phyloP scores from a whole-genome alignment of 31 red algal genomes.

The Bonnemaisonia californica region DNA sequence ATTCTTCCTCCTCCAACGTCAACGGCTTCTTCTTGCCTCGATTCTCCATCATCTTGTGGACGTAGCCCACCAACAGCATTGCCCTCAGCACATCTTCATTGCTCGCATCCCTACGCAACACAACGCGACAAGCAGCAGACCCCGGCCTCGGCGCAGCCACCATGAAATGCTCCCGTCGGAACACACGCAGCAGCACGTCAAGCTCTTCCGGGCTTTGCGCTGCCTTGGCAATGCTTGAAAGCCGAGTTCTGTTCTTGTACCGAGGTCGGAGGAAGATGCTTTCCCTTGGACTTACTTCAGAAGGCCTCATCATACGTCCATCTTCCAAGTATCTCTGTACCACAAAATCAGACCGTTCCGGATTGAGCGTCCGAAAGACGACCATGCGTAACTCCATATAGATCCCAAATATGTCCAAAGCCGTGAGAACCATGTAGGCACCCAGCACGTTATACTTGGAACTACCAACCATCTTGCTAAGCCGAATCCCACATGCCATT shows the following conservation, averaged over 20 bases:
- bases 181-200: slow-evolving; percentile 63
- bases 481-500: slow-evolving; percentile 88
- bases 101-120: slow-evolving; percentile 80
- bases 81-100: slow-evolving; percentile 89
- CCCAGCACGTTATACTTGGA: slow-evolving; percentile 58
- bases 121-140: slow-evolving; percentile 63
- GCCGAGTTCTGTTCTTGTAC: slow-evolving; percentile 57
- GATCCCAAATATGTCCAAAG: slow-evolving; percentile 89
- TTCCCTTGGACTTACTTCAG: slow-evolving; percentile 75
- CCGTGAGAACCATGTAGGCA: slow-evolving; percentile 72
- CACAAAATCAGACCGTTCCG: slow-evolving; percentile 80
- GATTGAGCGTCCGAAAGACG: slow-evolving; percentile 93
- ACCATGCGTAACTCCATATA: slow-evolving; percentile 94
- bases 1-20: slow-evolving; percentile 46
- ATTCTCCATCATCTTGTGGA: slow-evolving; percentile 46
- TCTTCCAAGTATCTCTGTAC: slow-evolving; percentile 69
- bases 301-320: slow-evolving; percentile 62
- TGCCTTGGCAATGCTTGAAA: slow-evolving; percentile 74
- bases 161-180: slow-evolving; percentile 67
- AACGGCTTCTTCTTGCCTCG: slow-evolving; percentile 29
- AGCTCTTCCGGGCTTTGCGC: slow-evolving; percentile 75
- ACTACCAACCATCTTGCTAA: slow-evolving; percentile 85
- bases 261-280: slow-evolving; percentile 78
- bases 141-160: slow-evolving; percentile 28
- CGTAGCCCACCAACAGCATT: slow-evolving; percentile 76